Conservation (phyloP, 2,329 filamentous ascomycete species). For the Curvularia sp. region DNA sequence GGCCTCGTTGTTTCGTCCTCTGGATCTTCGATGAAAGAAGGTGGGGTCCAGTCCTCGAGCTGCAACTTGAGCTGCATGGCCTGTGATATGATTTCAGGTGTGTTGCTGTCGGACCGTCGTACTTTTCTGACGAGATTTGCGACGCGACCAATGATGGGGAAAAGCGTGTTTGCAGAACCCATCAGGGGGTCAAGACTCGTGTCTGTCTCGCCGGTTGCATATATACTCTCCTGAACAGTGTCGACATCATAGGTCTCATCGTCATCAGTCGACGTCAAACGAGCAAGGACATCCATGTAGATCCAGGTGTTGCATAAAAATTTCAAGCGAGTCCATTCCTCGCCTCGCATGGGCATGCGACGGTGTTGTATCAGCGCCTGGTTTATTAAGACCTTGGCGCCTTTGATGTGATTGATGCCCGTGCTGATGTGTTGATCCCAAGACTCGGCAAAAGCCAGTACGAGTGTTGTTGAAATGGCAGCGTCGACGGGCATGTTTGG, state of each 20-base stretch:
- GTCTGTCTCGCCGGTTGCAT: slow-evolving; percentile 47
- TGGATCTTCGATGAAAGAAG: slow-evolving; percentile 64
- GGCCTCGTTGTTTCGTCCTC: slow-evolving; percentile 69
- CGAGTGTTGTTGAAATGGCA: slow-evolving; percentile 72
- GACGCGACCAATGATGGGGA: slow-evolving; percentile 71
- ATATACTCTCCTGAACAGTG: slow-evolving; percentile 47
- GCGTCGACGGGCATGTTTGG: slow-evolving; percentile 69
- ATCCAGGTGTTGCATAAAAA: slow-evolving; percentile 76
- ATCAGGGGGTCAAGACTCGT: slow-evolving; percentile 72
- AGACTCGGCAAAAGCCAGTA: slow-evolving; percentile 72
- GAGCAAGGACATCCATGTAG: slow-evolving; percentile 76
- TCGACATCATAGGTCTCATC: slow-evolving; percentile 63
- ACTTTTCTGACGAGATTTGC: slow-evolving; percentile 71
- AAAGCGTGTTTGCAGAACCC: slow-evolving; percentile 72
- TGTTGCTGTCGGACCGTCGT: slow-evolving; percentile 62
- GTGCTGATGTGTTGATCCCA: slow-evolving; percentile 75
- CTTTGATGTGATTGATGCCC: slow-evolving; percentile 72
- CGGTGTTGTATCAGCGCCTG: slow-evolving; percentile 62
- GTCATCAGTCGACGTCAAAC: slow-evolving; percentile 68
- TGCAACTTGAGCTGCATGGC: slow-evolving; percentile 67
- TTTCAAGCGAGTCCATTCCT: slow-evolving; percentile 59
- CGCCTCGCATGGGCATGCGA: slow-evolving; percentile 50
- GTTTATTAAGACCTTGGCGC: slow-evolving; percentile 69
- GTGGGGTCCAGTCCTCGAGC: slow-evolving; percentile 68
- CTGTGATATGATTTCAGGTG: slow-evolving; percentile 66